Evolutionary conservation across 2,329 filamentous ascomycete genomes (phyloP), one percentile per base, ranked within the genome.

Genomic region (Scedosporium apiospermum): DNA sequence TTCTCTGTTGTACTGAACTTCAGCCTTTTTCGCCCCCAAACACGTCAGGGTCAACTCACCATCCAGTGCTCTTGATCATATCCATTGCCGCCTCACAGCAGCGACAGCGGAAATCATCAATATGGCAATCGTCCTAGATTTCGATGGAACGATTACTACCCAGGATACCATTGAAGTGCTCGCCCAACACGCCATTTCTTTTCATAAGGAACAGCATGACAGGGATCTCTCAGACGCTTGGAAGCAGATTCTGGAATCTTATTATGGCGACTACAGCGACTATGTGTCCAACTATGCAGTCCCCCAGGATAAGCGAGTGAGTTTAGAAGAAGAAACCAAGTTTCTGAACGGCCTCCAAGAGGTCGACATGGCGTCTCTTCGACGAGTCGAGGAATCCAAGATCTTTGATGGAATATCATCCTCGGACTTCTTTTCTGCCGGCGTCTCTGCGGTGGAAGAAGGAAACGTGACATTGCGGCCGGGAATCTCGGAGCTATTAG

Each of bases 111-210:
- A 38, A 38, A 38, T 10, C 34, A 74, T n/a, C n/a, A n/a, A n/a
- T n/a, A n/a, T 80, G 76, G 74, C 76, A 65, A 72, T 86, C 49
- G 69, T 85, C 42, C 75, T 86, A 21, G 83, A 86, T 68, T 86
- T 86, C 69, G 83, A 86, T 70, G 81, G 81, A 64, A 86, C 83
- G 16, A 83, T 86, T 66, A 85, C 83, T 18, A 71, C 74, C 12
- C 64, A 76, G 34, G 83, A 86, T 71, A 84, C 82, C 49, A 80
- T 85, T 49, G 70, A 71, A 62, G 71, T 75, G 49, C 75, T 86
- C 4, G 80, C 77, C 57, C 66, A 73, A 18, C 75, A 75, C 26
- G 79, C 77, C 61, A 75, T 82, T 53, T 66, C 65, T 21, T 71
- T 71, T 63, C 72, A 75, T 62, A 65, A 68, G 21, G 63, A 64